A percentile compares a stretch with the other conserved stretches of the same genome.
These are phyloP conservation scores for Fusarium metavorans DNA, from an alignment of 2,329 filamentous ascomycete genomes.

Conservation along the genomic window DNA sequence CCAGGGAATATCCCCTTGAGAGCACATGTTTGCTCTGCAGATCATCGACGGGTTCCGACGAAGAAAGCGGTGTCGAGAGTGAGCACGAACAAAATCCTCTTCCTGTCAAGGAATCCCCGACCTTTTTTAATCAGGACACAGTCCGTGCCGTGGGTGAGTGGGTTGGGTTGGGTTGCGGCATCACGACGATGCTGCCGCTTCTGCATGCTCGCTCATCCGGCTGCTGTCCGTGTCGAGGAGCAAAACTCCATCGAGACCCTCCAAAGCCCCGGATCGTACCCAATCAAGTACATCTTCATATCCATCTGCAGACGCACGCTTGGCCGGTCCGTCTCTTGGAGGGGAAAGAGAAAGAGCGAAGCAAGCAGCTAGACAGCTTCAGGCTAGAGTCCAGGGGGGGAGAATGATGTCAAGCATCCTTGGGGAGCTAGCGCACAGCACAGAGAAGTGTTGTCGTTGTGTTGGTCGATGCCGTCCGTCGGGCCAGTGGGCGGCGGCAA, in stretches of 20 bases:
- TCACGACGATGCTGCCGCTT: neutral
- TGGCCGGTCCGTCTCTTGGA: conserved; percentile 20
- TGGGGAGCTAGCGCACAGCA: neutral
- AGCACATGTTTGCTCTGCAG: conserved; percentile 26
- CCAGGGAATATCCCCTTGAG: conserved; percentile 8
- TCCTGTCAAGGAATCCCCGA: conserved; percentile 12
- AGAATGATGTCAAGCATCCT: conserved; percentile 30
- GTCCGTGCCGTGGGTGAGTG: conserved; percentile 11
- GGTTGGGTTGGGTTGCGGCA: conserved; percentile 10
- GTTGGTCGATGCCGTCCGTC: conserved; percentile 4
- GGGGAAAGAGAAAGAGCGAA: neutral
- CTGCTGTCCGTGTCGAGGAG: conserved; percentile 7
- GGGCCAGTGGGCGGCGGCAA: conserved; percentile 8
- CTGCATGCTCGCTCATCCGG: conserved; percentile 5
- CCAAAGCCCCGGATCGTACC: conserved; percentile 12
- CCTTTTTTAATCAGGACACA: conserved; percentile 13
- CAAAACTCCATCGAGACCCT: conserved; percentile 2
- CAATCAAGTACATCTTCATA: conserved; percentile 26
- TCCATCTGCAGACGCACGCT: conserved; percentile 31
- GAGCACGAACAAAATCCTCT: neutral
- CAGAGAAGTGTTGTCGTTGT: neutral
- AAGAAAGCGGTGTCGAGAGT: conserved; percentile 40
- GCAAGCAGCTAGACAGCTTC: conserved; percentile 28
- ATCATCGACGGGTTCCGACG: conserved; percentile 30
- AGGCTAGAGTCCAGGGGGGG: conserved; percentile 10